Base-by-base conservation (phyloP, 495 filamentous ascomycete genomes). In the Monascus purpureus region DNA sequence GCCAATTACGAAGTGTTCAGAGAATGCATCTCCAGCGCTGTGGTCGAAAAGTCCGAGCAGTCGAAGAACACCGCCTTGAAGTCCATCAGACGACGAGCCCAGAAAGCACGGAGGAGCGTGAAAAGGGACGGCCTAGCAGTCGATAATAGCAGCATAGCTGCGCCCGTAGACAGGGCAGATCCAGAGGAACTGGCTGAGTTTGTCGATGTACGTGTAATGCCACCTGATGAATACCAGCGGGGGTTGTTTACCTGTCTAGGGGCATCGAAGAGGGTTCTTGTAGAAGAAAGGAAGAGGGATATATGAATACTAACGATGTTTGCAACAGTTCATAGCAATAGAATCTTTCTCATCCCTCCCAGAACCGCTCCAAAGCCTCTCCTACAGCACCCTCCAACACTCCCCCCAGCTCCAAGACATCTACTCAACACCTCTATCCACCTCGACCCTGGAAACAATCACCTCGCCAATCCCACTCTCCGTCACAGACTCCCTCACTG, bases 141-240 rank as follows among this genome's bases (percentile, higher is more conserved):
- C n/a, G n/a, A n/a, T n/a, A n/a, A n/a, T n/a, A n/a, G n/a, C n/a
- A n/a, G n/a, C n/a, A n/a, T n/a, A n/a, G n/a, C n/a, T n/a, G n/a
- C n/a, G n/a, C n/a, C n/a, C n/a, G n/a, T n/a, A n/a, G 41, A 47
- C 14, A 42, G 45, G 22, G 43, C 55, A 3, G 66, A 73, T 43
- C 70, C 72, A 6, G 76, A 75, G 36, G 82, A 85, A 30, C 55
- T 87, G 17, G 67, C 64, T 27, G 83, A 88, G 4, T 90, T 88
- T 48, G 72, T 75, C 17, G 68, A 76, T 40, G 71, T 73, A 63
- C 29, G n/a, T n/a, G n/a, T n/a, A n/a, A n/a, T n/a, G n/a, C n/a
- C n/a, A n/a, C n/a, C n/a, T n/a, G n/a, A n/a, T n/a, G n/a, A n/a
- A n/a, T n/a, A n/a, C n/a, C n/a, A n/a, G n/a, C n/a, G n/a, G n/a